Percentiles rank a stretch among this genome's conserved stretches.
phyloP scores from a whole-genome alignment of 106 monocot species.

The Phalaenopsis equestris region DNA sequence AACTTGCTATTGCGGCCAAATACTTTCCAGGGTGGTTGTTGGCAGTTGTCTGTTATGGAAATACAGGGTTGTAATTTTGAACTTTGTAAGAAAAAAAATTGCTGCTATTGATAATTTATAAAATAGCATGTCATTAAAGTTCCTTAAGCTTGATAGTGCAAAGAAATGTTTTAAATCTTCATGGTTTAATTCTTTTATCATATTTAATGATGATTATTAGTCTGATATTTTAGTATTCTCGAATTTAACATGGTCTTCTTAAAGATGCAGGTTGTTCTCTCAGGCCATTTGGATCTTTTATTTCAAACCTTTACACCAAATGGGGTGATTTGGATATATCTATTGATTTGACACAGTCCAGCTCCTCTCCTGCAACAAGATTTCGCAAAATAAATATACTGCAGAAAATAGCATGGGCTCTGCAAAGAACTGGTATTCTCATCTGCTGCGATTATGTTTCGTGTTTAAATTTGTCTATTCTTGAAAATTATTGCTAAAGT shows the following conservation, averaged over 20 bases:
- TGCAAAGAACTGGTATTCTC: slow-evolving; percentile 36
- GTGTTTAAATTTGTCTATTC: neutral
- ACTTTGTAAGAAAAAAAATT: neutral
- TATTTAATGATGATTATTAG: neutral
- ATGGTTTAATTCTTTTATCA: neutral
- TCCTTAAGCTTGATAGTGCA: neutral
- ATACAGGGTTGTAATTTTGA: neutral
- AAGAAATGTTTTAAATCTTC: too few relatives aligned
- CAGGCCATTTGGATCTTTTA: slow-evolving; percentile 70
- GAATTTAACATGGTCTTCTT: slow-evolving; percentile 3
- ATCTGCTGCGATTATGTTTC: neutral
- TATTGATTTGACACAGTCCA: slow-evolving; percentile 15
- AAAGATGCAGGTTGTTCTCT: slow-evolving; percentile 32
- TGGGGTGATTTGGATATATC: slow-evolving; percentile 71
- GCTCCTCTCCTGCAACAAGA: slow-evolving; percentile 3
- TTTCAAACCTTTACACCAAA: slow-evolving; percentile 54
- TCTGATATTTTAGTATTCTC: neutral
- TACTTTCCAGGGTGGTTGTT: neutral
- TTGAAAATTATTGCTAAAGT: neutral
- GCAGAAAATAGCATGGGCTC: slow-evolving; percentile 22
- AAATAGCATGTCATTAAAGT: neutral
- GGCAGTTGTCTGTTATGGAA: neutral
- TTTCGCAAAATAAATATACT: slow-evolving; percentile 24
- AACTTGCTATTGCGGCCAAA: neutral
- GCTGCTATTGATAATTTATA: neutral